Percentiles rank a stretch among this genome's conserved stretches.
Conservation (phyloP, 768 basidiomycete species). For the Hericium coralloides region DNA sequence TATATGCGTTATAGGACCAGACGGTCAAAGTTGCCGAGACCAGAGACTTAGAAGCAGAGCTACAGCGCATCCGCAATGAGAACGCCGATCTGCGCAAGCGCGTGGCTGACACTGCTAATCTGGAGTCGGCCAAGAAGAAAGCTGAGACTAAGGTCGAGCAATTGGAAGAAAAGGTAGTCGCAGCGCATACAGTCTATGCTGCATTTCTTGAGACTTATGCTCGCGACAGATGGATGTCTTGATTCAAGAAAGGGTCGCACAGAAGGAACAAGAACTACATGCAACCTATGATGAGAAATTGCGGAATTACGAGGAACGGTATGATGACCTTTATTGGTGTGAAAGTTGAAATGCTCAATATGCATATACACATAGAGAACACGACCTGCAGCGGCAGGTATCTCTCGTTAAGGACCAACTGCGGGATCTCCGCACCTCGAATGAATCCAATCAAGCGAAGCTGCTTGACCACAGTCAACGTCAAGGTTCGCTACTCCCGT, state of each 20-base stretch:
- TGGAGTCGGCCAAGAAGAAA: slow-evolving; percentile 71
- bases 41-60: slow-evolving; percentile 62
- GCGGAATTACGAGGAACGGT: slow-evolving; percentile 95
- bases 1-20: slow-evolving; percentile 58
- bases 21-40: slow-evolving; percentile 85
- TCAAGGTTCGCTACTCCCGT: slow-evolving; percentile 48
- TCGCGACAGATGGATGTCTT: slow-evolving; percentile 80
- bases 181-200: background rate
- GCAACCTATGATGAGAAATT: slow-evolving; percentile 96
- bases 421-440: slow-evolving; percentile 80
- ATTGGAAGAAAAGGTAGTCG: slow-evolving; percentile 70
- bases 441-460: slow-evolving; percentile 89
- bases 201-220: background rate
- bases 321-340: slow-evolving; percentile 15
- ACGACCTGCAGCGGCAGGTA: slow-evolving; percentile 88
- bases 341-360: background rate
- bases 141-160: slow-evolving; percentile 64
- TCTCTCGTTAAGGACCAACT: slow-evolving; percentile 83
- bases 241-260: slow-evolving; percentile 79
- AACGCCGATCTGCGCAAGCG: slow-evolving; percentile 71
- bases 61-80: slow-evolving; percentile 69
- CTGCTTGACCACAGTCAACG: slow-evolving; percentile 85
- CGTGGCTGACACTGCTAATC: slow-evolving; percentile 48
- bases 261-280: slow-evolving; percentile 94
- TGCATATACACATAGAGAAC: slow-evolving; percentile 56